phyloP scores from a whole-genome alignment of 2,329 filamentous ascomycete genomes.

The Aspergillus udagawae region DNA sequence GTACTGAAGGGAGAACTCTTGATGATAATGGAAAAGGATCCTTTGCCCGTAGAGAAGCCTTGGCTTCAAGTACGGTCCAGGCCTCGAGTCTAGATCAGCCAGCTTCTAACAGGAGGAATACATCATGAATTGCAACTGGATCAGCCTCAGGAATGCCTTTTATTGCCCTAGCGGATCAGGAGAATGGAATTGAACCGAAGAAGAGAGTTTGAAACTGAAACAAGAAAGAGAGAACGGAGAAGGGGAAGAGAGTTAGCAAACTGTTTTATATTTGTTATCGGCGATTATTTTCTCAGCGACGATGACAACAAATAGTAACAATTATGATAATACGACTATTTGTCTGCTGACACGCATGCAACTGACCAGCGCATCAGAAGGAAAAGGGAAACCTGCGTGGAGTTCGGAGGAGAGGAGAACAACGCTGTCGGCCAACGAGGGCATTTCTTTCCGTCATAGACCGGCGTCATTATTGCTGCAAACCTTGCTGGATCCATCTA shows the following conservation, averaged over 20 bases:
- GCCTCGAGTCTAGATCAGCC: conserved; percentile 11
- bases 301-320: neutral
- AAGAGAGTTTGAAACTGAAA: neutral
- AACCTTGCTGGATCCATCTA: neutral
- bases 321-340: neutral
- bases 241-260: conserved; percentile 1
- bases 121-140: conserved; percentile 4
- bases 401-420: conserved; percentile 1
- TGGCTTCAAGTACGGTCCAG: conserved; percentile 14
- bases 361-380: conserved; percentile 19
- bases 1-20: neutral
- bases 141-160: neutral
- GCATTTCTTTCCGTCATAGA: neutral
- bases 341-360: conserved; percentile 15
- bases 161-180: neutral
- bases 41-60: conserved; percentile 6
- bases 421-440: neutral
- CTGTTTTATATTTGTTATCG: conserved; percentile 9
- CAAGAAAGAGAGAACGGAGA: neutral
- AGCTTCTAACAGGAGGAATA: conserved; percentile 8
- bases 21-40: conserved; percentile 6
- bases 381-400: conserved; percentile 13
- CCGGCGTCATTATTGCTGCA: neutral
- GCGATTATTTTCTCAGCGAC: conserved; percentile 1
- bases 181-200: neutral